Evolutionary conservation across 257 asterid genomes (phyloP), one percentile per base, ranked within the genome.

Genomic region (Solanum ossicruentum): DNA sequence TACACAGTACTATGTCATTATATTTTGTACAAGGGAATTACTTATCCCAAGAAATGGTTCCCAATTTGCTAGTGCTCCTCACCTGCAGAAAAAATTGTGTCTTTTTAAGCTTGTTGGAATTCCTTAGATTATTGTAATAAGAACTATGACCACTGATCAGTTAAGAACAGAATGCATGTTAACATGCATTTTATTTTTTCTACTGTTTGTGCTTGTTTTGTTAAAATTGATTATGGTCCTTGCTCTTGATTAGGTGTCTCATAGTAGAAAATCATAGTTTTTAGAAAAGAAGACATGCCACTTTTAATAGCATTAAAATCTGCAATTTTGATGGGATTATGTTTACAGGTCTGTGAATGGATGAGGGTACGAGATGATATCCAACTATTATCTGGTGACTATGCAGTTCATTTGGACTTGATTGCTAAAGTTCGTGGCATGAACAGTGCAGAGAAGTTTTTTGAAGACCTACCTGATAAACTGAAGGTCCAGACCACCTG

Each of bases 391-490:
- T 85, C 97, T 12, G 99, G 99, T 79, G 99, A 97, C 78, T 97
- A 93, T 82, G 98, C 98, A 69, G 92, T 97, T 84, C 98, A 97
- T 85, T 89, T 97, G 89, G 98, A 97, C 88, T 88, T 97, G 89
- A 91, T 95, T 83, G 95, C 97, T 3, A 97, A 97, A 89, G 87
- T 97, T 47, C 95, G 97, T 21, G 98, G 99, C 32, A 61, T 94
- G 86, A 89, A 91, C 60, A 95, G 97, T 12, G 98, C 99, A 1
- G 98, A 94, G 49, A 97, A 92, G 91, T 97, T 95, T 66, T 97
- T 97, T 17, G 90, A 83, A 81, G 99, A 96, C 81, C 94, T 96
- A 77, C 98, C 98, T 10, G 96, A 92, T 41, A 87, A 88, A 36
- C 91, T 91, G 98, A 92, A 90, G 87, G 96, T 91, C 84, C 90